Evolutionary conservation across 805 yeast genomes (phyloP).

Genomic region (Scheffersomyces ergatensis): DNA sequence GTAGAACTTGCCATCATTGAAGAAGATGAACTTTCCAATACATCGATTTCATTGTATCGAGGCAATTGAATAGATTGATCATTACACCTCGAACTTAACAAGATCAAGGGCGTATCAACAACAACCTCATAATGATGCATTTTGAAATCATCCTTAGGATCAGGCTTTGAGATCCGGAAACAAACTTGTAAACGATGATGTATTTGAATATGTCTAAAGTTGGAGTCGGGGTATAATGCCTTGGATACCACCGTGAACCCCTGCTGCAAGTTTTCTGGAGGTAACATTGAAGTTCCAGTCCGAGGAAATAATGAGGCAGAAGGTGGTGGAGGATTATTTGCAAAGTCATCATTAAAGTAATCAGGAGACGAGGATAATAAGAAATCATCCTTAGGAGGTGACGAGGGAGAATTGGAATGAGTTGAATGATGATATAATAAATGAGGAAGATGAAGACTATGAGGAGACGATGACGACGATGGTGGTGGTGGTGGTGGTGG

Average conservation of each 20-base stretch:
- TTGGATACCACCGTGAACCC: slow-evolving; percentile 34
- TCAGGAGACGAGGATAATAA: slow-evolving; percentile 8
- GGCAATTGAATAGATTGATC: slow-evolving; percentile 42
- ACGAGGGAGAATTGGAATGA: background rate
- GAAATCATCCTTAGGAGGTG: background rate
- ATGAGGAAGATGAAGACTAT: too few species aligned
- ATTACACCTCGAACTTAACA: slow-evolving; percentile 40
- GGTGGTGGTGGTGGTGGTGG: slow-evolving; percentile 1
- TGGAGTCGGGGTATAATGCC: slow-evolving; percentile 61
- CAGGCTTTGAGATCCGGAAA: slow-evolving; percentile 64
- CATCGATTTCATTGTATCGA: slow-evolving; percentile 28
- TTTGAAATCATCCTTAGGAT: slow-evolving; percentile 41
- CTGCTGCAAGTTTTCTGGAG: slow-evolving; percentile 25
- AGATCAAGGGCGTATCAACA: slow-evolving; percentile 70
- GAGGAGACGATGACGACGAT: background rate
- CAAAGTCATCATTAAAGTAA: slow-evolving; percentile 9
- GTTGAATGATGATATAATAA: background rate
- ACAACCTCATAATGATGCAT: slow-evolving; percentile 78
- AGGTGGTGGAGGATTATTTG: slow-evolving; percentile 17
- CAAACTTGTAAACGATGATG: slow-evolving; percentile 70
- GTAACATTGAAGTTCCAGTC: slow-evolving; percentile 9
- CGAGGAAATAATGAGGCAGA: slow-evolving; percentile 29
- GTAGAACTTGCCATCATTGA: too few species aligned
- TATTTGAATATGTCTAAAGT: slow-evolving; percentile 60
- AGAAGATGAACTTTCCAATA: background rate